Evolutionary conservation across 225 moss, liverwort and hornwort species (phyloP).

Genomic region (Straminergon stramineum): DNA sequence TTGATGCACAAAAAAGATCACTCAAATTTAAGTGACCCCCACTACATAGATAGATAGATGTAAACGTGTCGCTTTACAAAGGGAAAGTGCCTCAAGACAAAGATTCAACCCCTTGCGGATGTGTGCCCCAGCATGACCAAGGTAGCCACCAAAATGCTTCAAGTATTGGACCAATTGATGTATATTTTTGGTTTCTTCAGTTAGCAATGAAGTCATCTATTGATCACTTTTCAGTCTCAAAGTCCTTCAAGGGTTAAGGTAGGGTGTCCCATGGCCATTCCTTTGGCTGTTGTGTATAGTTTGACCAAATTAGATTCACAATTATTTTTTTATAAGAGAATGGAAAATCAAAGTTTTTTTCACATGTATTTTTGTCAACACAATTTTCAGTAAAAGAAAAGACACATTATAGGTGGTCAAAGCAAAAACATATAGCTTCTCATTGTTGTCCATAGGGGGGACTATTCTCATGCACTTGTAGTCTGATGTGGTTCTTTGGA

Average conservation of each 20-base stretch:
- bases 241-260: too few relatives aligned
- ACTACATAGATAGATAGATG: not conserved
- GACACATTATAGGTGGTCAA: not conserved
- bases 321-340: not conserved
- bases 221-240: fast-evolving
- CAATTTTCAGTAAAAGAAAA: not conserved
- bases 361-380: not conserved
- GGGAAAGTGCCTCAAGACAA: not conserved
- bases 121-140: too few relatives aligned
- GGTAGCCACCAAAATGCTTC: too few relatives aligned
- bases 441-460: not conserved
- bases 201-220: too few relatives aligned
- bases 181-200: too few relatives aligned
- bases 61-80: too few relatives aligned
- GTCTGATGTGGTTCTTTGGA: too few relatives aligned
- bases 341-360: not conserved
- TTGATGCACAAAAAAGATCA: not conserved
- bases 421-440: not conserved
- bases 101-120: too few relatives aligned
- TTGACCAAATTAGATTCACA: fast-evolving
- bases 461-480: too few relatives aligned
- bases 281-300: too few relatives aligned
- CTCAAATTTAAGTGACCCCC: not conserved
- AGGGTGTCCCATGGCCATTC: not conserved
- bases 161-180: too few relatives aligned